Conservation (phyloP, 371 early-diverging fungal species). For the Haplosporangium sp. region DNA sequence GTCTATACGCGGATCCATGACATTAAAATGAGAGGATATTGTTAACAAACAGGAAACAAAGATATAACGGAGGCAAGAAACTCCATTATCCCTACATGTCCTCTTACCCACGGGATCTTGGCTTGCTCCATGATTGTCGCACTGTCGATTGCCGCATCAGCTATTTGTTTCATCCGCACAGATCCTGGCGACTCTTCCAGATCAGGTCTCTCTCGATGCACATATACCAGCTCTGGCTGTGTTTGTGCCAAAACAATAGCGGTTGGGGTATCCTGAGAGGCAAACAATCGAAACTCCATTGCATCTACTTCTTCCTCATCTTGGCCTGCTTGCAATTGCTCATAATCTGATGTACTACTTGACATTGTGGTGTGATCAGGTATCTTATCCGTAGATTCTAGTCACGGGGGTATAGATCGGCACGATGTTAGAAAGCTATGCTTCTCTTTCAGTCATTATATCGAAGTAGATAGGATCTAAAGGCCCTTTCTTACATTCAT, state of each 20-base stretch:
- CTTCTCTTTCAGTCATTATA: too few relatives aligned
- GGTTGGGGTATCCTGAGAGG: slow-evolving; percentile 42
- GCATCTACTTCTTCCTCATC: slow-evolving; percentile 10
- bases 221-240: slow-evolving; percentile 8
- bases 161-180: slow-evolving; percentile 33
- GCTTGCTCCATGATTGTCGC: slow-evolving; percentile 26
- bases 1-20: slow-evolving; percentile 7
- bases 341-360: background rate
- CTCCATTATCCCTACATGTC: background rate
- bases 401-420: too few relatives aligned
- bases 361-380: background rate
- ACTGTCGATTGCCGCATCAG: slow-evolving; percentile 27
- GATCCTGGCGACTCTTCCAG: slow-evolving; percentile 42
- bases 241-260: slow-evolving; percentile 5
- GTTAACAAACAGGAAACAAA: background rate
- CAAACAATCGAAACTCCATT: slow-evolving; percentile 51
- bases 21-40: background rate
- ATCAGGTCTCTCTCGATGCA: slow-evolving; percentile 28
- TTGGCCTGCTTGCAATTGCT: background rate
- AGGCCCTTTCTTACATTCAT: background rate
- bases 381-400: too few relatives aligned
- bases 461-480: background rate
- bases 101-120: slow-evolving; percentile 42
- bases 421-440: too few relatives aligned
- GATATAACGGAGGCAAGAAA: background rate